Conservation (phyloP, 2,329 filamentous ascomycete species). For the Aspergillus quadrilineatus region DNA sequence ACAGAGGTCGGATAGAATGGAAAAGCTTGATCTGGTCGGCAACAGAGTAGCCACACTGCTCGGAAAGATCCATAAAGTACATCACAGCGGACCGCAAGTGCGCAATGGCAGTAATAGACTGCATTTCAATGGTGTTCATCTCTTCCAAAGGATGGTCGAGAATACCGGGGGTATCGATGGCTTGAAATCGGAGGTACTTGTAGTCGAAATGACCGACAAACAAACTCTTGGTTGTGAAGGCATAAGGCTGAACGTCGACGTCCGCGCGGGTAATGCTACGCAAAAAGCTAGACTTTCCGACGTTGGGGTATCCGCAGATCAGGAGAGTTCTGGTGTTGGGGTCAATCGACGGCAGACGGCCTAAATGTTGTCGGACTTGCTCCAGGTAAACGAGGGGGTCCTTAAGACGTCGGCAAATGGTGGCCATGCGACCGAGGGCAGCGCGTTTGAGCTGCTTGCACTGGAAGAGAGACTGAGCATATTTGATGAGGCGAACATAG, state of each 20-base stretch:
- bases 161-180: slow-evolving; percentile 98
- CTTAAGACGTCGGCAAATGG: slow-evolving; percentile 89
- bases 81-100: slow-evolving; percentile 92
- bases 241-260: slow-evolving; percentile 95
- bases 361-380: slow-evolving; percentile 93
- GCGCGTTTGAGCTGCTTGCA: slow-evolving; percentile 99
- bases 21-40: slow-evolving; percentile 91
- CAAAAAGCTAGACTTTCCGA: slow-evolving; percentile 95
- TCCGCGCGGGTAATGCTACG: slow-evolving; percentile 89
- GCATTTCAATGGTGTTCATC: slow-evolving; percentile 99
- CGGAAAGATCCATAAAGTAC: slow-evolving; percentile 97
- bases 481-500: slow-evolving; percentile 94
- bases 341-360: slow-evolving; percentile 96
- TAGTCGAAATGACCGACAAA: slow-evolving; percentile 98
- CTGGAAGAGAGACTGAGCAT: slow-evolving; percentile 94
- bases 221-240: slow-evolving; percentile 95
- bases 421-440: slow-evolving; percentile 96
- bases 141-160: slow-evolving; percentile 96
- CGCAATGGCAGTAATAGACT: slow-evolving; percentile 95
- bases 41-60: slow-evolving; percentile 94
- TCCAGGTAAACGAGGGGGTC: slow-evolving; percentile 94
- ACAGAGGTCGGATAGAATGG: slow-evolving; percentile 93
- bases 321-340: slow-evolving; percentile 94
- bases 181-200: slow-evolving; percentile 86
- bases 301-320: slow-evolving; percentile 97